Evolutionary conservation across 306 rosid genomes (phyloP).

Genomic region (Delonix regia): DNA sequence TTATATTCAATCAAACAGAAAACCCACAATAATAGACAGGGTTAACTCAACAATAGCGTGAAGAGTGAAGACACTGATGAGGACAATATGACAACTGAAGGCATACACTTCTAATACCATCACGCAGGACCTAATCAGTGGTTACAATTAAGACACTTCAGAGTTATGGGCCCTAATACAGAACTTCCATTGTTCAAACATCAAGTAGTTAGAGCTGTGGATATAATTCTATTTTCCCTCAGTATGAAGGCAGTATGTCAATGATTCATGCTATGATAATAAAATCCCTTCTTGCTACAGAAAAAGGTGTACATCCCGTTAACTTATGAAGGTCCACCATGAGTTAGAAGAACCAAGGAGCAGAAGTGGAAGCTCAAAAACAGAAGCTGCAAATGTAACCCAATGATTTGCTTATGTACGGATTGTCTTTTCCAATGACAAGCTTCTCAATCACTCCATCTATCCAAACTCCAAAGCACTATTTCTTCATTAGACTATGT

Average conservation of each 20-base stretch:
- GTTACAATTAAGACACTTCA: background rate
- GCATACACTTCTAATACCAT: background rate
- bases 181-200: background rate
- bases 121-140: background rate
- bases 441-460: background rate
- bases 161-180: background rate
- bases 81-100: background rate
- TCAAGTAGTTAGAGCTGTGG: background rate
- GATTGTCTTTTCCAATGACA: background rate
- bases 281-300: background rate
- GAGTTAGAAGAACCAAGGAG: background rate
- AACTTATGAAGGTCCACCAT: background rate
- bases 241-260: background rate
- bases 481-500: slow-evolving; percentile 1
- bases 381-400: background rate
- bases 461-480: slow-evolving; percentile 6
- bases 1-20: background rate
- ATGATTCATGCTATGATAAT: background rate
- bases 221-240: background rate
- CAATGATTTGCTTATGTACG: background rate
- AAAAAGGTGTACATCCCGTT: background rate
- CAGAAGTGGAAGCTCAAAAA: background rate
- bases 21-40: background rate
- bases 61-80: background rate
- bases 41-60: background rate